Percentiles rank a stretch among this genome's conserved stretches.
Conservation (phyloP, 75 land plant genomes). For the Gnetum montanum region DNA sequence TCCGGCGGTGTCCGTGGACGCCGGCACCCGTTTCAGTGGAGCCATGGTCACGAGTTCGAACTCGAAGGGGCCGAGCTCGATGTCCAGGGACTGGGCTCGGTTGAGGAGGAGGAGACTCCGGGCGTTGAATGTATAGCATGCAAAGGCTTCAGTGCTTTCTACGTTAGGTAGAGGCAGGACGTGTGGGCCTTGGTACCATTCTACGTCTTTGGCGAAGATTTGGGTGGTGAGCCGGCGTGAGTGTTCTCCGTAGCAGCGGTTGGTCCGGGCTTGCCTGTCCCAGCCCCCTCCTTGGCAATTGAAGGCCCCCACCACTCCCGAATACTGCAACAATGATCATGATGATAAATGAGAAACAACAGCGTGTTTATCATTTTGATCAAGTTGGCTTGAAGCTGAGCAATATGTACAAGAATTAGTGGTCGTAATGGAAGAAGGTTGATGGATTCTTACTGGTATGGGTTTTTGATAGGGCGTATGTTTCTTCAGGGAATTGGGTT, state of each 20-base stretch:
- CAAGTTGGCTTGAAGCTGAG: not conserved
- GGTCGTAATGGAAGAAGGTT: no score
- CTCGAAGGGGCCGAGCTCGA: conserved; percentile 44
- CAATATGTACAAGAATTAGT: no score
- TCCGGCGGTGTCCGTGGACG: no score
- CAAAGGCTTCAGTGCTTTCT: conserved; percentile 28
- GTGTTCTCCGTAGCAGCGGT: conserved; percentile 28
- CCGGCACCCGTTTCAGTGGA: conserved; percentile 19
- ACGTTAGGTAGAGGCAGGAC: conserved; percentile 16
- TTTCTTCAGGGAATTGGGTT: no score
- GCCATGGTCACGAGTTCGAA: conserved; percentile 60
- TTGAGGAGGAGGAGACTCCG: conserved; percentile 26
- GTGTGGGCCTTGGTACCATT: conserved; percentile 37
- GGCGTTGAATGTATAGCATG: conserved; percentile 21
- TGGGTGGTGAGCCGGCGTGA: conserved; percentile 16
- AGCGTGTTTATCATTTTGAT: not conserved
- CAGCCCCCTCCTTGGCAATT: conserved; percentile 73
- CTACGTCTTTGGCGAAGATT: conserved; percentile 31
- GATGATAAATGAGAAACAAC: not conserved
- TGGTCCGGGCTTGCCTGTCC: conserved; percentile 34
- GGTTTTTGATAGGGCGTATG: no score
- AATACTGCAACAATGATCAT: conserved; percentile 4
- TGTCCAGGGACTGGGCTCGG: conserved; percentile 13
- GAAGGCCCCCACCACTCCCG: conserved; percentile 33
- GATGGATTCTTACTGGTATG: not conserved